Base-by-base conservation (phyloP, 345 rosid species). In the Anastatica hierochuntica region DNA sequence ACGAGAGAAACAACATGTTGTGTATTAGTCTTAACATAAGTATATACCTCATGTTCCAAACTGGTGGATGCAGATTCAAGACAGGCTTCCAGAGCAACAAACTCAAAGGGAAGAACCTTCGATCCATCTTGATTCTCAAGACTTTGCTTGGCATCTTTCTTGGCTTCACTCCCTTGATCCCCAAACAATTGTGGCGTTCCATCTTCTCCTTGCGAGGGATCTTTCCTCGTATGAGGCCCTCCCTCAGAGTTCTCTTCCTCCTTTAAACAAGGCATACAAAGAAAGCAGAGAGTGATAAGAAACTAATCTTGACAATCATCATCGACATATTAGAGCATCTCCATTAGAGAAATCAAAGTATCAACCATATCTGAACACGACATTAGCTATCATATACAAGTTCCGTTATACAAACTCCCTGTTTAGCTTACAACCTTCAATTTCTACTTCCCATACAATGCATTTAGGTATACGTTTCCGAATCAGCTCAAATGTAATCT, bases 51-150 rank as follows among this genome's bases (percentile, higher is more conserved):
- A 10, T 73, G 58, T 63, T 80, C 95, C 31, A 85, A 81, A 66
- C 84, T 78, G 64, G 71, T 62, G 42, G 85, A 78, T 16, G 90
- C 83, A 60, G 83, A 75, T 68, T 82, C 87, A 46, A 85, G 95
- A 69, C 85, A 82, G 20, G 87, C 82, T 67, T 85, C 95, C 14
- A 82, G 74, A 13, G 90, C 90, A 56, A 74, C 72, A 60, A 85
- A 80, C 72, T 85, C 87, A 50, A 85, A 82, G 0, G 90, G 81
- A 65, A 74, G 55, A 31, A 61, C 70, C 70, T 79, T 84, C 4
- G 69, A 66, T 56, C 71, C 69, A 55, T 86, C 84, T 33, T 64
- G 79, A 49, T 77, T 79, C 68, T 77, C 90, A 58, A 74, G 63
- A 46, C 76, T 77, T 48, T 74, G 86, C 45, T 72, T 85, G 18